These are phyloP conservation scores for Rhizopus delemar DNA, from an alignment of 371 early-diverging fungal species.

Conservation along the genomic window DNA sequence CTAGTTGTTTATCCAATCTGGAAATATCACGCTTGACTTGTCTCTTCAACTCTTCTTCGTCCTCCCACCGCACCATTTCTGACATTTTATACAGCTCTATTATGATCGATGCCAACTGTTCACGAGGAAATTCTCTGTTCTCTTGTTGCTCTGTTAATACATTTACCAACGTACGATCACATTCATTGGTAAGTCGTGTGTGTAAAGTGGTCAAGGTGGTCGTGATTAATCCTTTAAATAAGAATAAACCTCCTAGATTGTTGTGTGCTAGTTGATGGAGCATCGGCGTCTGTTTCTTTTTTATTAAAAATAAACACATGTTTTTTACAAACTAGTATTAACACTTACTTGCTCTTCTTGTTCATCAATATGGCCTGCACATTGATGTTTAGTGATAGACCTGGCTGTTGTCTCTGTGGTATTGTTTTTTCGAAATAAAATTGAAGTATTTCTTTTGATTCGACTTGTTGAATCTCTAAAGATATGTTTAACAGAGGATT, in stretches of 20 bases:
- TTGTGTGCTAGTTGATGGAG: constrained; percentile 35
- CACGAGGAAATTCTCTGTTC: constrained; percentile 26
- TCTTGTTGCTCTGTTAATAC: constrained; percentile 7
- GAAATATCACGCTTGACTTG: constrained; percentile 6
- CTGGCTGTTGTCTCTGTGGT: neutral
- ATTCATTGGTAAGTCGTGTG: constrained; percentile 42
- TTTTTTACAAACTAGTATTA: neutral
- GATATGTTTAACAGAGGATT: constrained; percentile 43
- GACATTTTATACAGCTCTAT: constrained; percentile 46
- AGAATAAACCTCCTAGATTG: constrained; percentile 15
- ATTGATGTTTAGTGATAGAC: too few relatives aligned
- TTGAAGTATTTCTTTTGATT: neutral
- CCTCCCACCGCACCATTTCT: constrained; percentile 49
- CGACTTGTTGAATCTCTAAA: constrained; percentile 10
- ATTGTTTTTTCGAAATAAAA: neutral
- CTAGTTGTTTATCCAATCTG: constrained; percentile 6
- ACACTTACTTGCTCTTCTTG: neutral
- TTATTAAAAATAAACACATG: constrained; percentile 9
- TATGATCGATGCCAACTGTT: constrained; percentile 28
- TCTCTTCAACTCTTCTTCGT: constrained; percentile 2
- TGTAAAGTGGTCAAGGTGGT: constrained; percentile 47
- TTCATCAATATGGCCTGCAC: constrained; percentile 18
- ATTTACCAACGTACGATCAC: constrained; percentile 35
- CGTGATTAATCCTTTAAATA: constrained; percentile 37
- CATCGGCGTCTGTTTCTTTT: constrained; percentile 31